Evolutionary conservation across 495 filamentous ascomycete genomes (phyloP).

Genomic region (Penicillium lividum): DNA sequence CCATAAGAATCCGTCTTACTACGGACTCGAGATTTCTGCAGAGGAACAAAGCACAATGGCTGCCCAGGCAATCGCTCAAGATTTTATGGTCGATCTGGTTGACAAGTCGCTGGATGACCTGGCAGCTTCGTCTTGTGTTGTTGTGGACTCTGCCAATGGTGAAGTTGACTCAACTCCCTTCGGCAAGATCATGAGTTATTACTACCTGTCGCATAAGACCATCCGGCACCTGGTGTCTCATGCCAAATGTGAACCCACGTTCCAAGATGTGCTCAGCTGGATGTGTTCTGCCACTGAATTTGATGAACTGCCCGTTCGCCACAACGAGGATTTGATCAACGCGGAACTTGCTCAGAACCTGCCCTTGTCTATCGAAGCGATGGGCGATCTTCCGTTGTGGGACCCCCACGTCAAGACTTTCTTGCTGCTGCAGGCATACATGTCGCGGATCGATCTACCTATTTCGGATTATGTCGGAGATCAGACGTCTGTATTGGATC

Average conservation of each 20-base stretch:
- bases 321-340: conserved; percentile 99
- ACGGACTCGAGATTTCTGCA: conserved; percentile 89
- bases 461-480: conserved; percentile 98
- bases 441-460: conserved; percentile 87
- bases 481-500: conserved; percentile 85
- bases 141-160: conserved; percentile 73
- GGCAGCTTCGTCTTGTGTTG: conserved; percentile 77
- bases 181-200: conserved; percentile 99
- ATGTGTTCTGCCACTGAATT: conserved; percentile 94
- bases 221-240: conserved; percentile 78
- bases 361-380: conserved; percentile 62
- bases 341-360: conserved; percentile 82
- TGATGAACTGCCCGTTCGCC: conserved; percentile 95
- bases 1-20: conserved; percentile 98
- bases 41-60: conserved; percentile 90
- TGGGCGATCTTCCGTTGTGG: conserved; percentile 87
- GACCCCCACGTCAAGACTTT: conserved; percentile 98
- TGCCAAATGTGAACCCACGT: conserved; percentile 74
- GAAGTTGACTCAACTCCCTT: conserved; percentile 86
- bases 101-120: conserved; percentile 80
- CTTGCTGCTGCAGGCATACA: conserved; percentile 89
- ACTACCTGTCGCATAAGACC: conserved; percentile 96
- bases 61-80: conserved; percentile 81
- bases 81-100: conserved; percentile 90
- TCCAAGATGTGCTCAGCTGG: conserved; percentile 87